These are phyloP conservation scores for Yamadazyma insecticola DNA, from an alignment of 805 yeast species.

Conservation along the genomic window DNA sequence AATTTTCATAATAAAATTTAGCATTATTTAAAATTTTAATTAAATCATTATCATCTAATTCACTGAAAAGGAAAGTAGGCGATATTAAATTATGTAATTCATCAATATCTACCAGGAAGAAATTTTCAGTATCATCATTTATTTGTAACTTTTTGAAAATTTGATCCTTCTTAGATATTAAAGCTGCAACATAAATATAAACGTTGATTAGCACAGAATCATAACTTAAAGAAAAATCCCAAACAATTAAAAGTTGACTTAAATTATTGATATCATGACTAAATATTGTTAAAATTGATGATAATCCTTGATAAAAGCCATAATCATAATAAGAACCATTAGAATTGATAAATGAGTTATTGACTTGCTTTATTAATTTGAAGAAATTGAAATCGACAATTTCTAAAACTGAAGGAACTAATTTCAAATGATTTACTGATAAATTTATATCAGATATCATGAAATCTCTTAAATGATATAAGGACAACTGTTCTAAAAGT, in stretches of 20 bases:
- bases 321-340: constrained; percentile 67
- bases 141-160: constrained; percentile 27
- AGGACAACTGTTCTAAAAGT: constrained; percentile 52
- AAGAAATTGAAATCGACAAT: constrained; percentile 44
- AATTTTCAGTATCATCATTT: constrained; percentile 8
- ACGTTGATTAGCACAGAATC: constrained; percentile 51
- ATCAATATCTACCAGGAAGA: constrained; percentile 24
- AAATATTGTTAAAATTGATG: constrained; percentile 71
- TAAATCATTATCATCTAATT: constrained; percentile 23
- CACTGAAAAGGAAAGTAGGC: constrained; percentile 24
- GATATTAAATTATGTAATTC: constrained; percentile 31
- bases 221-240: constrained; percentile 64
- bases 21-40: constrained; percentile 22
- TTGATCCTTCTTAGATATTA: constrained; percentile 41
- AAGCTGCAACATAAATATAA: constrained; percentile 57
- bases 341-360: constrained; percentile 50
- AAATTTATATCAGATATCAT: constrained; percentile 70
- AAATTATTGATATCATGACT: constrained; percentile 45
- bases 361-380: constrained; percentile 35
- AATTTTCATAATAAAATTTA: constrained; percentile 18
- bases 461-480: constrained; percentile 72
- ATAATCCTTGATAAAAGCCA: constrained; percentile 56
- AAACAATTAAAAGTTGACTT: constrained; percentile 50
- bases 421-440: constrained; percentile 57
- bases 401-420: constrained; percentile 61